Evolutionary conservation across 495 filamentous ascomycete species (phyloP), one percentile per base, ranked within the genome.

Genomic region (Penicillium odoratum): DNA sequence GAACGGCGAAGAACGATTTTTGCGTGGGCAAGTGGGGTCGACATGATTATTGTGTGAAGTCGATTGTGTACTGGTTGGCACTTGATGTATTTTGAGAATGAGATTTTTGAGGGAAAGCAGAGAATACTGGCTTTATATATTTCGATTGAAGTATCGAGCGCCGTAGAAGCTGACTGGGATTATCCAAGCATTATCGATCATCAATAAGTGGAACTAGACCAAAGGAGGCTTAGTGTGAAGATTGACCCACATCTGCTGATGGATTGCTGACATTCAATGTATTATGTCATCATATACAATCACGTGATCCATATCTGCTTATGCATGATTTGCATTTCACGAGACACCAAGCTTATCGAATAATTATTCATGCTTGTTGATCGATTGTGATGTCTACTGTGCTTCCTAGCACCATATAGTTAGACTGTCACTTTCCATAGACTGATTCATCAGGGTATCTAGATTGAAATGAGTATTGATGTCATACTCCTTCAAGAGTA

Each of bases 1-100:
- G 85, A 88, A 59, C 74, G 80, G 63, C 85, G 86, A 25, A 80
- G 78, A 28, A 79, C 78, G 68, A 90, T 85, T 61, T 82, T 85
- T 46, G 84, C 84, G 78, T 88, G 79, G 28, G 76, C 60, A 59
- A 87, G 81, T 46, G 79, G 72, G 63, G 81, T 82, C 38, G 82
- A 69, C 81, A 85, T 84, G 40, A 30, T 53, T 30, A 25, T 16
- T 10, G n/a, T 25, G 48, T 36, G 7, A 11, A 13, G 21, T 33
- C 9, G 31, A 10, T 33, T 33, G 31, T 33, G 31, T 33, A 33
- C 31, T 33, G 31, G 7, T 33, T 33, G 5, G 31, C 3, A 33
- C 31, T 21, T 33, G 9, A 6, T 36, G 6, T 31, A n/a, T 30
- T 34, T 49, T 21, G 21, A 21, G 21, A 21, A 1, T 21, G 21